These are phyloP conservation scores for Globisporangium sylvaticum DNA, from an alignment of 352 stramenopile genomes.

Conservation along the genomic window DNA sequence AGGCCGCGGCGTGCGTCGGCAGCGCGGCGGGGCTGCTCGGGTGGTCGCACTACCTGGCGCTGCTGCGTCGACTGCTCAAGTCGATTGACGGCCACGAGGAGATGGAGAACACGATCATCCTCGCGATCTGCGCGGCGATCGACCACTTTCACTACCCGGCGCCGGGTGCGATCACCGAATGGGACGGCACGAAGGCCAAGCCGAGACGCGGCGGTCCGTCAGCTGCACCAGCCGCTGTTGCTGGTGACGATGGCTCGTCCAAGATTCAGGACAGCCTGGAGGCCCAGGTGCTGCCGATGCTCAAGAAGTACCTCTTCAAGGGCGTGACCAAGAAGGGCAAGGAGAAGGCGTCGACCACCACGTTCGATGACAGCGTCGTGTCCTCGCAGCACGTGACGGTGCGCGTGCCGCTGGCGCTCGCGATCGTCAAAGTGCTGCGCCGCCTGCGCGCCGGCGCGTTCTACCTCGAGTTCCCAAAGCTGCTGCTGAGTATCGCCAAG, in stretches of 20 bases:
- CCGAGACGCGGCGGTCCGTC: constrained; percentile 3
- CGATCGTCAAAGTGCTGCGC: constrained; percentile 96
- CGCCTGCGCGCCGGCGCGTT: constrained; percentile 89
- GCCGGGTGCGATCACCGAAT: constrained; percentile 34
- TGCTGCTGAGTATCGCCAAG: constrained; percentile 91
- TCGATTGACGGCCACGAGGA: constrained; percentile 90
- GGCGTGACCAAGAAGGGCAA: constrained; percentile 52
- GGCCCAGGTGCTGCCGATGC: constrained; percentile 77
- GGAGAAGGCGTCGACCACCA: constrained; percentile 24
- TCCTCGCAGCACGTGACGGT: constrained; percentile 61
- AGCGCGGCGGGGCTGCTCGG: constrained; percentile 88
- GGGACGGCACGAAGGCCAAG: constrained; percentile 20
- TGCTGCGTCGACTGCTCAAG: constrained; percentile 90
- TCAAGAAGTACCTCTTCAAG: constrained; percentile 85
- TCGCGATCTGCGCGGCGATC: constrained; percentile 92
- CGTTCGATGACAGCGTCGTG: constrained; percentile 49
- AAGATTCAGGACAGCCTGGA: constrained; percentile 81
- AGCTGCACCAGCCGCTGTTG: background rate
- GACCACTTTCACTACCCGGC: constrained; percentile 96
- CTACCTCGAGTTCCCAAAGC: constrained; percentile 91
- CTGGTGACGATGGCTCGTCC: constrained; percentile 25
- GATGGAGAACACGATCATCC: constrained; percentile 89
- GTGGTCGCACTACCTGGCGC: constrained; percentile 96
- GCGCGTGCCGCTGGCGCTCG: constrained; percentile 91
- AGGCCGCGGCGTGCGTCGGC: constrained; percentile 91